phyloP scores from a whole-genome alignment of 78 protist species.

The Creolimax fragrantissima region DNA sequence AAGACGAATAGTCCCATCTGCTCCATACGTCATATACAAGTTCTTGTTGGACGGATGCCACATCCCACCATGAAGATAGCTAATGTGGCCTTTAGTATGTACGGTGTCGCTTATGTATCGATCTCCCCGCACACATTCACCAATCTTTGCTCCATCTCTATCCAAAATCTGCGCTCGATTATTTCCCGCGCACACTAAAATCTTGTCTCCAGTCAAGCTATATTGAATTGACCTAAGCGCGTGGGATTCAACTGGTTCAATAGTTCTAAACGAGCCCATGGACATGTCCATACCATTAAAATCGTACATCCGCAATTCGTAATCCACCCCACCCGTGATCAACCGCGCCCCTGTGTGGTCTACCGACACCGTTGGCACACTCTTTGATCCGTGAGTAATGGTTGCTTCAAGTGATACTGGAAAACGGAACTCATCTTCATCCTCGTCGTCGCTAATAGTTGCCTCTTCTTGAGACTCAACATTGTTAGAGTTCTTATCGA shows the following conservation, averaged over 20 bases:
- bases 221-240: slow-evolving; percentile 31
- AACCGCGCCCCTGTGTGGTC: slow-evolving; percentile 60
- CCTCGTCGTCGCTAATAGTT: neutral
- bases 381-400: slow-evolving; percentile 23
- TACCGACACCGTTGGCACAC: slow-evolving; percentile 47
- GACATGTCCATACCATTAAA: slow-evolving; percentile 62
- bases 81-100: slow-evolving; percentile 60
- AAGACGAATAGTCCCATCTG: slow-evolving; percentile 50
- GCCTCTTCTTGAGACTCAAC: neutral
- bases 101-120: slow-evolving; percentile 45
- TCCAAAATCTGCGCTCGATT: slow-evolving; percentile 16
- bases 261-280: slow-evolving; percentile 42
- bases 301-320: slow-evolving; percentile 53
- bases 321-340: slow-evolving; percentile 50
- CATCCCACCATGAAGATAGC: slow-evolving; percentile 16
- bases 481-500: neutral
- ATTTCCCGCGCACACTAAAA: neutral
- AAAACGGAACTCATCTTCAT: neutral
- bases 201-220: neutral
- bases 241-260: slow-evolving; percentile 52
- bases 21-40: slow-evolving; percentile 30
- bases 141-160: slow-evolving; percentile 46
- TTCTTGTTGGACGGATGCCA: slow-evolving; percentile 41
- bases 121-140: slow-evolving; percentile 59
- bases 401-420: slow-evolving; percentile 40